Conservation (phyloP, 176 grass and related monocot species). For the Musa beccarii region DNA sequence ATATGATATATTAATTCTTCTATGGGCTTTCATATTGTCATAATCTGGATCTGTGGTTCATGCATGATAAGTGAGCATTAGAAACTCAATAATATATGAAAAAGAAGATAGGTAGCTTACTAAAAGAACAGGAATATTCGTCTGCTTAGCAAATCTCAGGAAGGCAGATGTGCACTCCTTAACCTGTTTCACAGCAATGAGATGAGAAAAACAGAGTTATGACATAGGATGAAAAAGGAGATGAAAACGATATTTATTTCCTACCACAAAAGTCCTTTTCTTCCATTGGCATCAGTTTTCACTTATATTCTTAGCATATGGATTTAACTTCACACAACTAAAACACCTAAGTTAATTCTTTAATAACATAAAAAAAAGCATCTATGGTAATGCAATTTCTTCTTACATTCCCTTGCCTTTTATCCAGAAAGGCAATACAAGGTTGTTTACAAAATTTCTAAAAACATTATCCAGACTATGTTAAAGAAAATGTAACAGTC, state of each 20-base stretch:
- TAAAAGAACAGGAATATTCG: conserved; percentile 87
- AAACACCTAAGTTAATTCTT: background rate
- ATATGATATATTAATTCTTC: background rate
- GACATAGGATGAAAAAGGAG: background rate
- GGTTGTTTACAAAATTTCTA: too few species aligned
- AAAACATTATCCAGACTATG: too few species aligned
- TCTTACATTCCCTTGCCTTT: too few species aligned
- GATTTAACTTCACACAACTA: background rate
- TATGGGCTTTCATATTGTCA: background rate
- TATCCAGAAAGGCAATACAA: too few species aligned
- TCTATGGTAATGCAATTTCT: background rate
- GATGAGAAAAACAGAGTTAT: background rate
- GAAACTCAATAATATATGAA: background rate
- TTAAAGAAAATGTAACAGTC: too few species aligned
- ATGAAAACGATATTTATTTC: background rate
- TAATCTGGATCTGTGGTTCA: background rate
- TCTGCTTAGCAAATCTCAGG: conserved; percentile 81
- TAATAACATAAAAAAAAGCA: background rate
- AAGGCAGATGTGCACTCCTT: conserved; percentile 90
- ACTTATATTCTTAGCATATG: background rate
- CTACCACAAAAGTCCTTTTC: background rate
- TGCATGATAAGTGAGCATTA: background rate
- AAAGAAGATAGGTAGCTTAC: conserved; percentile 32
- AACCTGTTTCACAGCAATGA: conserved; percentile 39
- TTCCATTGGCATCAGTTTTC: background rate